These are phyloP conservation scores for Aspergillus saccharolyticus DNA, from an alignment of 495 filamentous ascomycete species.

Conservation along the genomic window DNA sequence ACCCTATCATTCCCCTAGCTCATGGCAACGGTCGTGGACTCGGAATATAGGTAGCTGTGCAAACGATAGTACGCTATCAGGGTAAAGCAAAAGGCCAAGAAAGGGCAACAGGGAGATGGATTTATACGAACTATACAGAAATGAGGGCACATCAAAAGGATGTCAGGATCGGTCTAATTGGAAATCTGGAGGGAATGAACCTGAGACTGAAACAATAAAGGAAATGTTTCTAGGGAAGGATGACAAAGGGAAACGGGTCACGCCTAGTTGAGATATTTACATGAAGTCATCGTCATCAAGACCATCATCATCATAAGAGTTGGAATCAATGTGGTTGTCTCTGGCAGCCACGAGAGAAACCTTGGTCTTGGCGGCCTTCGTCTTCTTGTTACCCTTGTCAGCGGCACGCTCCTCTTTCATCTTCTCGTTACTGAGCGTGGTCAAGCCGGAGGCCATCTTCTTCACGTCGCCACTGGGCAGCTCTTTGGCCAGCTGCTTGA, in stretches of 20 bases:
- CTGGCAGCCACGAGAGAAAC: slow-evolving; percentile 66
- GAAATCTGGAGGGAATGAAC: slow-evolving; percentile 1
- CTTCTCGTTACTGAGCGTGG: slow-evolving; percentile 90
- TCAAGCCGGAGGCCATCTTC: slow-evolving; percentile 82
- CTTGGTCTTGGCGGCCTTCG: slow-evolving; percentile 92
- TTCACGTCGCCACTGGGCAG: slow-evolving; percentile 87
- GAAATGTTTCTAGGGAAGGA: not conserved
- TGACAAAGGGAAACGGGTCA: slow-evolving; percentile 8
- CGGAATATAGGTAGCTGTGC: slow-evolving; percentile 3
- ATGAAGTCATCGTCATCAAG: slow-evolving; percentile 69
- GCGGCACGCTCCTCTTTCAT: slow-evolving; percentile 96
- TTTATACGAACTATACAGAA: slow-evolving; percentile 8
- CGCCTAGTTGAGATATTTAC: slow-evolving; percentile 37
- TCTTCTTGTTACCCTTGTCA: slow-evolving; percentile 95
- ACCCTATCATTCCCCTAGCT: not conserved
- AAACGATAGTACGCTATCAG: slow-evolving; percentile 3
- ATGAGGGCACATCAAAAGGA: slow-evolving; percentile 8
- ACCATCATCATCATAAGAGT: slow-evolving; percentile 73
- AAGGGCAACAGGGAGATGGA: not conserved
- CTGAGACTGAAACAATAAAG: slow-evolving; percentile 2
- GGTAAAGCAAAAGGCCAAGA: not conserved
- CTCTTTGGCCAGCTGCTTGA: slow-evolving; percentile 82
- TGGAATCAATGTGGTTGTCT: slow-evolving; percentile 64
- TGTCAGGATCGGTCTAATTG: not conserved
- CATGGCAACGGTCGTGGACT: not conserved